A percentile compares a stretch with the other conserved stretches of the same genome.
Evolutionary conservation across 441 rosid species (phyloP).

Genomic region (Croton laevigatus): DNA sequence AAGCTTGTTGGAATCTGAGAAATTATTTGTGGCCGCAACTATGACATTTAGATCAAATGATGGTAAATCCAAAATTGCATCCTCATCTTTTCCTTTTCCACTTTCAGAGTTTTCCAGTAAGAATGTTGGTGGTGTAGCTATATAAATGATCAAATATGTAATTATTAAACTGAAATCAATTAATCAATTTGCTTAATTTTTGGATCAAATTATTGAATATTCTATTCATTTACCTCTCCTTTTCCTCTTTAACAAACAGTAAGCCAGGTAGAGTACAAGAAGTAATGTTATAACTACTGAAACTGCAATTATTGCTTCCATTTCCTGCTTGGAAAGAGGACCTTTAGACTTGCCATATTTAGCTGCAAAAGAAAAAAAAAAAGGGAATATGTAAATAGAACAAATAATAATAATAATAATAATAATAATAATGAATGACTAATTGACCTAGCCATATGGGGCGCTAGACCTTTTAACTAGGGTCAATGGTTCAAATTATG

Average conservation of each 20-base stretch:
- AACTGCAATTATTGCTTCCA: conserved; percentile 16
- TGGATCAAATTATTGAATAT: not conserved
- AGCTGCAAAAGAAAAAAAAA: conserved; percentile 7
- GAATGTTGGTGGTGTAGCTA: conserved; percentile 4
- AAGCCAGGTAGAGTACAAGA: conserved; percentile 1
- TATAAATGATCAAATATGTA: not conserved
- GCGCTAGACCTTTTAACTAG: no score
- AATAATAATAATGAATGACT: no score
- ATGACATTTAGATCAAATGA: conserved; percentile 3
- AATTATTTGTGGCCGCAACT: conserved; percentile 20
- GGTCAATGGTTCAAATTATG: no score
- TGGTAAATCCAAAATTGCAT: conserved; percentile 6
- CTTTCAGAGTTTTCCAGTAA: not conserved
- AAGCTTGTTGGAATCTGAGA: conserved; percentile 25
- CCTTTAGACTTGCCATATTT: conserved; percentile 21
- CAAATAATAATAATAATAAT: no score
- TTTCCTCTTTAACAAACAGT: conserved; percentile 11
- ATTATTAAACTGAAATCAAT: no score
- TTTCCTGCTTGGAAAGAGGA: conserved; percentile 17
- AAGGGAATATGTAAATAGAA: not conserved
- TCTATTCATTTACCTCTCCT: conserved; percentile 21
- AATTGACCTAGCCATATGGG: no score
- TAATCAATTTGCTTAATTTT: not conserved
- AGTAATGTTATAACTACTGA: conserved; percentile 17
- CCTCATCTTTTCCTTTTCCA: conserved; percentile 4